phyloP scores from a whole-genome alignment of 208 protist genomes.

The Acanthamoeba sp. region DNA sequence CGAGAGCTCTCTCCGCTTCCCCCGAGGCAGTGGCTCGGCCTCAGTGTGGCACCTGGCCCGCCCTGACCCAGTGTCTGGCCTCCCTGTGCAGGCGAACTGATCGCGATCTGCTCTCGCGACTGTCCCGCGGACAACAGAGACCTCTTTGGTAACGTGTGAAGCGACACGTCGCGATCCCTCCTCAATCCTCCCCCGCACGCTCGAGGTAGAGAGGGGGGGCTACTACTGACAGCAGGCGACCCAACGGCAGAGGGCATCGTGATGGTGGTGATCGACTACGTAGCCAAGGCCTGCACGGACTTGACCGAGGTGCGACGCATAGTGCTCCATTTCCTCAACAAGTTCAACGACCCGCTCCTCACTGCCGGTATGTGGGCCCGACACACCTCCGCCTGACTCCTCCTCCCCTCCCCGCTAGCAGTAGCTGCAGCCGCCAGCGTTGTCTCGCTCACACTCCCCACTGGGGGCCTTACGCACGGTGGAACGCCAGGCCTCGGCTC shows the following conservation, averaged over 20 bases:
- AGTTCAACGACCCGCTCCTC: conserved; percentile 52
- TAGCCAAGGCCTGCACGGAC: conserved; percentile 47
- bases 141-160: not conserved
- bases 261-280: conserved; percentile 36
- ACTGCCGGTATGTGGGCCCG: conserved; percentile 2
- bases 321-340: conserved; percentile 43
- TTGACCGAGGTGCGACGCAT: conserved; percentile 32
- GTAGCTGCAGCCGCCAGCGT: too few species aligned
- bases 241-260: not conserved
- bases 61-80: not conserved
- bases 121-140: conserved; percentile 6
- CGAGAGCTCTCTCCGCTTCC: not conserved
- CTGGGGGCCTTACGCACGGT: too few species aligned
- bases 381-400: not conserved
- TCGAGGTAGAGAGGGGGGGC: too few species aligned
- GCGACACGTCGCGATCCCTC: not conserved
- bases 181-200: not conserved
- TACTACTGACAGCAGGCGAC: not conserved
- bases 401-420: too few species aligned
- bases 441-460: too few species aligned
- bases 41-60: not conserved
- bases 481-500: not conserved
- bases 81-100: not conserved
- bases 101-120: conserved; percentile 48
- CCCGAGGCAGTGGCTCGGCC: not conserved